Percentiles rank a stretch among this genome's conserved stretches.
These are phyloP conservation scores for Globisporangium spinosum DNA, from an alignment of 352 stramenopile species.

Conservation along the genomic window DNA sequence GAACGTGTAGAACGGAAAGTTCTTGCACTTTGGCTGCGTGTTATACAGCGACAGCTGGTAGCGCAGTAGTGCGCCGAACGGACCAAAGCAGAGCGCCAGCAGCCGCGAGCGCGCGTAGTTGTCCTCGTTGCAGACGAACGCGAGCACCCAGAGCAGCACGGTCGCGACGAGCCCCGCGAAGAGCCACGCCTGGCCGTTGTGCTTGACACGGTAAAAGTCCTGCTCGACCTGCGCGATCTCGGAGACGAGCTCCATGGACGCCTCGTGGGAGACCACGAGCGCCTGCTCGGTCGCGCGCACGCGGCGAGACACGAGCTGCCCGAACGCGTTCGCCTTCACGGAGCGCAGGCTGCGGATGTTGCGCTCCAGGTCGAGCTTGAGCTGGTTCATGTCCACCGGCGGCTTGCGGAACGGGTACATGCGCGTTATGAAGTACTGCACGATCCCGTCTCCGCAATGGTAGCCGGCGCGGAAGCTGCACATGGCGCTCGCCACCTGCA, in stretches of 20 bases:
- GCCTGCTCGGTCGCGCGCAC: conserved; percentile 43
- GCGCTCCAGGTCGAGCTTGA: conserved; percentile 52
- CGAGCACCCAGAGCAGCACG: conserved; percentile 37
- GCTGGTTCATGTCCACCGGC: conserved; percentile 37
- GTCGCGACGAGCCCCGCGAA: conserved; percentile 23
- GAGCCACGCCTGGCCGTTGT: conserved; percentile 31
- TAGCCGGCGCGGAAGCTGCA: conserved; percentile 38
- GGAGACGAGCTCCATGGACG: conserved; percentile 38
- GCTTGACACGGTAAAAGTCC: conserved; percentile 36
- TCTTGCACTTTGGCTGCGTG: conserved; percentile 37
- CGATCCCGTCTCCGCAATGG: conserved; percentile 38
- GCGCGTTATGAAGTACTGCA: conserved; percentile 38
- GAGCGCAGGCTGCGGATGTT: conserved; percentile 39
- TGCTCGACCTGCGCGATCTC: conserved; percentile 47
- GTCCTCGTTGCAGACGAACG: conserved; percentile 35
- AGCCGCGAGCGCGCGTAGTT: conserved; percentile 51
- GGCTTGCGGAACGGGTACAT: conserved; percentile 50
- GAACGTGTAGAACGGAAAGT: conserved; percentile 65
- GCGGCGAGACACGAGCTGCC: conserved; percentile 36
- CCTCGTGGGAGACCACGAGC: conserved; percentile 33
- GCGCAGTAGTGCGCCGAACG: conserved; percentile 51
- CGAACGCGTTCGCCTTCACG: conserved; percentile 45
- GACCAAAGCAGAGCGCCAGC: conserved; percentile 50
- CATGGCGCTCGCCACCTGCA: conserved; percentile 47
- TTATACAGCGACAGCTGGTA: conserved; percentile 60